These are phyloP conservation scores for Gastroboletus turbinatus DNA, from an alignment of 1,284 basidiomycete genomes.

Conservation along the genomic window DNA sequence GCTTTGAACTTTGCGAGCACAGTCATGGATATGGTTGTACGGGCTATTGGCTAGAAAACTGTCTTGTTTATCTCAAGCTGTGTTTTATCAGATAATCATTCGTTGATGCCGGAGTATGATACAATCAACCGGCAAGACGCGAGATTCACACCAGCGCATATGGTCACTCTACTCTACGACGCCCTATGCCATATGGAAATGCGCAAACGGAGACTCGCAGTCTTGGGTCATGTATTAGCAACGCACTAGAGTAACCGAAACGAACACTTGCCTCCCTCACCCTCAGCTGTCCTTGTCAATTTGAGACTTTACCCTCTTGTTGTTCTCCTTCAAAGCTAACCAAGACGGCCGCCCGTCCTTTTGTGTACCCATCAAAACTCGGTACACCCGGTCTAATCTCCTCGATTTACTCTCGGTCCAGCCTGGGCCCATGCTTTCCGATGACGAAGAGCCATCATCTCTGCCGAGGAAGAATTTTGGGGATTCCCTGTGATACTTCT, in stretches of 20 bases:
- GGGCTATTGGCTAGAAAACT: neutral
- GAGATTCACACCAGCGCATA: neutral
- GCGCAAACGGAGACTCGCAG: neutral
- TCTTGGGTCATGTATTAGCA: conserved; percentile 5
- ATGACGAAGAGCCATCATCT: conserved; percentile 13
- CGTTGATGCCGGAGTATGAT: neutral
- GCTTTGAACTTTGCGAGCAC: conserved; percentile 34
- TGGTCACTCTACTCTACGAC: neutral
- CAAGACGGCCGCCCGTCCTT: conserved; percentile 48
- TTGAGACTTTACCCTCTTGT: conserved; percentile 32
- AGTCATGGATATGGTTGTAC: conserved; percentile 25
- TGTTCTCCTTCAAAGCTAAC: conserved; percentile 54
- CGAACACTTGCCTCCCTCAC: conserved; percentile 30
- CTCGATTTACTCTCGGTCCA: conserved; percentile 38
- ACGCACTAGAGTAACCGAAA: neutral
- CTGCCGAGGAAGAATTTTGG: conserved; percentile 43
- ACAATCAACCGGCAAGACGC: neutral
- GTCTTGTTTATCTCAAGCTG: neutral
- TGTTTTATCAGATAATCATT: conserved; percentile 20
- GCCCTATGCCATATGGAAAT: neutral
- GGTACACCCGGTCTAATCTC: conserved; percentile 50
- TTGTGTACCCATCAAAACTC: conserved; percentile 59
- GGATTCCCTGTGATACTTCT: conserved; percentile 29
- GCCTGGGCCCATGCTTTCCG: conserved; percentile 29
- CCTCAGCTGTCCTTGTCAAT: conserved; percentile 33